Percentiles rank a stretch among this genome's conserved stretches.
Evolutionary conservation across 192 early-diverging fungal species (phyloP).

Genomic region (Umbelopsis ramanniana): DNA sequence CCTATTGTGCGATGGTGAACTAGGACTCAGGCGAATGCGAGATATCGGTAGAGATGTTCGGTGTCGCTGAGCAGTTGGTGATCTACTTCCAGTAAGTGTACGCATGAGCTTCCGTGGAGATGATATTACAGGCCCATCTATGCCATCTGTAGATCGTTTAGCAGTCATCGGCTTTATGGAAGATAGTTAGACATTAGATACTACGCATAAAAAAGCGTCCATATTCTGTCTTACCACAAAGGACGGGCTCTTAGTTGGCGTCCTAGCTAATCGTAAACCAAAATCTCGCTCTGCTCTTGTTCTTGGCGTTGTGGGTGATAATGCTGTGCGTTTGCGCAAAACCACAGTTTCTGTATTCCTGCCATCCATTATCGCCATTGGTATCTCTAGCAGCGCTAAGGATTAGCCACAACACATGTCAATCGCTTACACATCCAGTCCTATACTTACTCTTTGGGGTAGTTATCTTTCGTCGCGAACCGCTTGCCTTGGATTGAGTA

Average conservation of each 20-base stretch:
- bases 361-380: not conserved
- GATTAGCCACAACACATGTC: too few species aligned
- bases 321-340: constrained; percentile 5
- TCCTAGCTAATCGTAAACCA: constrained; percentile 18
- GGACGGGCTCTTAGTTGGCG: constrained; percentile 1
- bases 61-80: not conserved
- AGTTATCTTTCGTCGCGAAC: constrained; percentile 9
- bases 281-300: constrained; percentile 25
- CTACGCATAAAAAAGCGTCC: not conserved
- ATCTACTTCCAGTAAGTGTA: not conserved
- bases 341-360: constrained; percentile 23
- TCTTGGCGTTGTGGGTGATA: constrained; percentile 26
- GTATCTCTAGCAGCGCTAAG: not conserved
- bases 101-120: constrained; percentile 16
- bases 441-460: constrained; percentile 15
- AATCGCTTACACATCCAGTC: not conserved
- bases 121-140: not conserved
- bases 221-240: not conserved
- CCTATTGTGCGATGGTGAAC: constrained; percentile 5
- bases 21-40: constrained; percentile 4
- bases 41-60: not conserved
- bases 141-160: constrained; percentile 1
- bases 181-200: not conserved
- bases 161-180: not conserved
- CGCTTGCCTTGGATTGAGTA: not conserved